Base-by-base conservation (phyloP, 805 yeast species). In the Vanderwaltozyma tropicalis region DNA sequence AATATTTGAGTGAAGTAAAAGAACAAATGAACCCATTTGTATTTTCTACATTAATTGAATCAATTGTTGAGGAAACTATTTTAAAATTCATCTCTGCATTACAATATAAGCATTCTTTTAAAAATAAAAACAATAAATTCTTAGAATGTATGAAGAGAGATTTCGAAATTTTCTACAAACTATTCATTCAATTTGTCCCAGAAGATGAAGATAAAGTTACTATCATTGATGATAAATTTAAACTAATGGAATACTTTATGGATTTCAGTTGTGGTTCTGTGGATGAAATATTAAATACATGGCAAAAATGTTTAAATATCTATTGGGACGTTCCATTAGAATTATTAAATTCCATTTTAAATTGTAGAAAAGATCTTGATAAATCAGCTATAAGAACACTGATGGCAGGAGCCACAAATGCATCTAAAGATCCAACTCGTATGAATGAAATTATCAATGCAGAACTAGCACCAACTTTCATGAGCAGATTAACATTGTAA, bases 251-350 rank as follows among this genome's bases (percentile, higher is more conserved):
- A 48, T 68, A 68, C 39, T 63, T 82, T 40, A 66, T 78, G 54
- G 81, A 77, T 32, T 58, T 78, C 34, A 61, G 77, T 31, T 69
- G 72, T 29, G 54, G 71, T 48, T 59, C 63, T 3, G 60, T 64
- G 8, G 69, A 65, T n/a, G 72, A 69, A 24, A 63, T 77, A 19
- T 49, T 70, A n/a, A 65, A 55, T 20, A 67, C 72, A 39, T 82
- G 87, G 78, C 67, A 67, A 50, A 74, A 71, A 31, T 71, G 82
- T 28, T 63, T 86, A 37, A 64, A 66, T 11, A 71, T 71, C 29
- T 86, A 79, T 63, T 78, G 85, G 62, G 87, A 85, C 55, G 78
- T 88, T 41, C 87, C 94, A 0, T 61, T 79, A 7, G 79, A 74
- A 35, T 72, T 86, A 50, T 68, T 88, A 31, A 73, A 72, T 32